Conservation (phyloP, 345 rosid genomes). For the Moringa oleifera region DNA sequence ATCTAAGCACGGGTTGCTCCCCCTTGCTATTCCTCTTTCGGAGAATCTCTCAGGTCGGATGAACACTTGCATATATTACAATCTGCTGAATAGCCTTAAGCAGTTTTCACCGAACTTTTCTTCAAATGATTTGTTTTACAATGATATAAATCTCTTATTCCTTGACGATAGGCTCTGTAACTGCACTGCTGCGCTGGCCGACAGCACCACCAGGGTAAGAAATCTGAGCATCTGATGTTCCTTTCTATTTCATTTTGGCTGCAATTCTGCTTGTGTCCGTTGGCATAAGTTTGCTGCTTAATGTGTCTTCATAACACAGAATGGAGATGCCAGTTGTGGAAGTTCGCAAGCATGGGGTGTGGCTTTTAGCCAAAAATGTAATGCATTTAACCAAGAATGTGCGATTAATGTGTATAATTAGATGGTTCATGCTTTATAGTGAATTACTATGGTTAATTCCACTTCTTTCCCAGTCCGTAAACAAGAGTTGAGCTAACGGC, state of each 20-base stretch:
- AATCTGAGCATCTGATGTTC: not conserved
- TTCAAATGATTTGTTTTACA: not conserved
- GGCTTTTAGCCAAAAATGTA: slow-evolving; percentile 90
- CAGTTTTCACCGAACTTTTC: slow-evolving; percentile 1
- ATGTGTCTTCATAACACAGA: slow-evolving; percentile 38
- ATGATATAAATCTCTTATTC: slow-evolving; percentile 8
- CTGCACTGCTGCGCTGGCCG: slow-evolving; percentile 89
- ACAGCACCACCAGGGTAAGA: slow-evolving; percentile 85
- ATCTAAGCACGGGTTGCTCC: slow-evolving; percentile 62
- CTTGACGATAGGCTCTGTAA: slow-evolving; percentile 49
- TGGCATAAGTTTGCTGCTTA: slow-evolving; percentile 2
- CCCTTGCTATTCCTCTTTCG: slow-evolving; percentile 72
- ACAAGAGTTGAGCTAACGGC: slow-evolving; percentile 3
- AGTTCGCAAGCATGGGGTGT: slow-evolving; percentile 74
- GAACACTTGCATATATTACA: not conserved
- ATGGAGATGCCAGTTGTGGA: slow-evolving; percentile 93
- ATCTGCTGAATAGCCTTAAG: not conserved
- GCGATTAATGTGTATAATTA: slow-evolving; percentile 16
- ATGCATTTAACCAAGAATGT: slow-evolving; percentile 26
- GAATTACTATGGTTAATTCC: slow-evolving; percentile 7
- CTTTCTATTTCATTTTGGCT: not conserved
- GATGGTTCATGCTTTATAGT: slow-evolving; percentile 14
- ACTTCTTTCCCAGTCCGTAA: slow-evolving; percentile 2
- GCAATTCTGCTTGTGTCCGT: not conserved
- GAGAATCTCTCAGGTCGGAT: slow-evolving; percentile 55